Conservation (phyloP, 192 early-diverging fungal genomes). For the Umbelopsis isabellina region DNA sequence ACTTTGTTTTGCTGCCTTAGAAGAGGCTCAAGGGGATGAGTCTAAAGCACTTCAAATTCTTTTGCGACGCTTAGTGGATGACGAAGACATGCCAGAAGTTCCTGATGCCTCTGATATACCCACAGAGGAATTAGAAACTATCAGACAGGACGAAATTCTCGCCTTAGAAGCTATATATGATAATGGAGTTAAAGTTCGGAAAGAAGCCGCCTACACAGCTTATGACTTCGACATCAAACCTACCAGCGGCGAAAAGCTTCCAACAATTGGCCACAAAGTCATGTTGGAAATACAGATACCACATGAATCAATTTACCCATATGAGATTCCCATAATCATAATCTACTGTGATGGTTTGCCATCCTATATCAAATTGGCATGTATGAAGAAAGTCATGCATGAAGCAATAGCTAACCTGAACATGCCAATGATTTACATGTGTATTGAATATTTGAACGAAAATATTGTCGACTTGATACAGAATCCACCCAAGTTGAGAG, state of each 20-base stretch:
- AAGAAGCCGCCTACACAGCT: constrained; percentile 30
- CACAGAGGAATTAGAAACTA: constrained; percentile 35
- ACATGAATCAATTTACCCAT: constrained; percentile 63
- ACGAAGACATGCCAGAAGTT: constrained; percentile 39
- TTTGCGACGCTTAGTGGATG: constrained; percentile 52
- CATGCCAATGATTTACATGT: constrained; percentile 62
- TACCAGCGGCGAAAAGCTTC: background rate
- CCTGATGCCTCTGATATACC: constrained; percentile 26
- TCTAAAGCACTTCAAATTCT: constrained; percentile 55
- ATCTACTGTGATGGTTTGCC: constrained; percentile 68
- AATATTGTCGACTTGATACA: constrained; percentile 49
- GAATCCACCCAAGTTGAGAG: constrained; percentile 50
- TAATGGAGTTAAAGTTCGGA: constrained; percentile 32
- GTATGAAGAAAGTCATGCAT: constrained; percentile 54
- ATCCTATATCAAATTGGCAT: constrained; percentile 67
- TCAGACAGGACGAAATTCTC: constrained; percentile 61
- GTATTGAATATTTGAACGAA: constrained; percentile 60
- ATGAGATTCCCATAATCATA: constrained; percentile 64
- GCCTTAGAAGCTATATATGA: constrained; percentile 74
- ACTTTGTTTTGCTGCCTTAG: constrained; percentile 52
- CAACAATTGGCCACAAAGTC: constrained; percentile 35
- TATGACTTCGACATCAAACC: constrained; percentile 11
- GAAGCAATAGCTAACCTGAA: constrained; percentile 45
- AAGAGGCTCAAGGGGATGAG: constrained; percentile 50
- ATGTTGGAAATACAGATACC: constrained; percentile 68